Evolutionary conservation across 306 rosid species (phyloP).

Genomic region (Vachellia pachyceras): DNA sequence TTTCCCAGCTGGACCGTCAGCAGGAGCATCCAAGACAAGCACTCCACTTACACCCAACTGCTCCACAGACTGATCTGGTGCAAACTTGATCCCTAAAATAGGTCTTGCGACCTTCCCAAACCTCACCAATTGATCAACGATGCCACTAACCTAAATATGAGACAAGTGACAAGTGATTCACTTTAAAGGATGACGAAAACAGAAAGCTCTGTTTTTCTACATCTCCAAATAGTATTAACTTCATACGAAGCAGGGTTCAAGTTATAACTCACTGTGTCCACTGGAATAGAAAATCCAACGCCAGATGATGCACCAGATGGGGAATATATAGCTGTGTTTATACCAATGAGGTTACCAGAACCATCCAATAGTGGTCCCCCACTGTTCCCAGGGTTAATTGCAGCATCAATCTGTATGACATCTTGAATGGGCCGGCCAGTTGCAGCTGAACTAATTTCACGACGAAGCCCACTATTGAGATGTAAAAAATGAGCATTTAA

Average conservation of each 20-base stretch:
- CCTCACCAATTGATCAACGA: neutral
- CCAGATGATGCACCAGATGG: neutral
- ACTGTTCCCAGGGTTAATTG: neutral
- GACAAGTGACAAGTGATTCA: neutral
- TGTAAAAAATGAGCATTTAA: neutral
- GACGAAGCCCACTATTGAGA: neutral
- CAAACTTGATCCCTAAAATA: slow-evolving; percentile 1
- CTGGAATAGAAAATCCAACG: neutral
- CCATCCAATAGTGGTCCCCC: slow-evolving; percentile 1
- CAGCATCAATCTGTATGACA: slow-evolving; percentile 3
- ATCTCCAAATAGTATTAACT: neutral
- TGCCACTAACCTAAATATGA: neutral
- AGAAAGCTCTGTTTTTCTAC: neutral
- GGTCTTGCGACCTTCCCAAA: slow-evolving; percentile 1
- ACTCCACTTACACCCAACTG: slow-evolving; percentile 5
- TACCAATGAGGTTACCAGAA: neutral
- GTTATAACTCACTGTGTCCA: slow-evolving; percentile 1
- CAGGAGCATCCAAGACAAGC: slow-evolving; percentile 5
- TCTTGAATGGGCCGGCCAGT: neutral
- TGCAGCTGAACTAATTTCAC: slow-evolving; percentile 3
- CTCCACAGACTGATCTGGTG: slow-evolving; percentile 13
- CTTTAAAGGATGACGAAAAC: neutral
- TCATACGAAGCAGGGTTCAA: neutral
- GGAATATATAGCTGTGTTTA: slow-evolving; percentile 12
- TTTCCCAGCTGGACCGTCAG: neutral